Evolutionary conservation across 495 filamentous ascomycete species (phyloP), one percentile per base, ranked within the genome.

Genomic region (Gamarada debralockiae): DNA sequence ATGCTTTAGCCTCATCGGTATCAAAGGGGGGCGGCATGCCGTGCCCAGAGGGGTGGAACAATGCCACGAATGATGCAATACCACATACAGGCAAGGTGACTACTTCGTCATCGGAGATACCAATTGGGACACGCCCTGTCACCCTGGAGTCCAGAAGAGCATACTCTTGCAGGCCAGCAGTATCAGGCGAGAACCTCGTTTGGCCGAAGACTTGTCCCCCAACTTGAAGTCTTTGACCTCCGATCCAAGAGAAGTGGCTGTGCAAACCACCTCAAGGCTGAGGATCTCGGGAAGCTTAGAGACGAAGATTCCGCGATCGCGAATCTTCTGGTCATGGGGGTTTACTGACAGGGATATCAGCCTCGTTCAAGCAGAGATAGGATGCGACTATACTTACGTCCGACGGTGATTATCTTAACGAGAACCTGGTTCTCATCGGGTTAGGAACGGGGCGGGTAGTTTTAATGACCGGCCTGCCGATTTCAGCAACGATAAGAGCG

Each of bases 351-450:
- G n/a, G n/a, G 8, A 34, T 34, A 34, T n/a, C 31, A n/a, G n/a
- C 8, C 8, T n/a, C n/a, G 31, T 8, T 34, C n/a, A 34, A 34
- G 8, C n/a, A 34, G 31, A n/a, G 31, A 34, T 8, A 34, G 8
- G 31, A 8, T 34, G 31, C 8, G n/a, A n/a, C n/a, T 34, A n/a
- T n/a, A 34, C 31, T 34, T n/a, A 34, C 31, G 37, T 2, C 45
- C 37, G 14, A 37, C 23, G 12, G 27, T 37, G 8, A 21, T 33
- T 1, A 55, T 15, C 20, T 55, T 55, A 25, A 55, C 36, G 1
- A 49, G 38, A 18, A 55, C 17, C 17, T 55, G 13, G 25, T 49
- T 33, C 39, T 33, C 3, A 22, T 36, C 24, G 53, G 53, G n/a
- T 34, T 24, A 6, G 53, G 53, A 29, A 55, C 37, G 21, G 44